Evolutionary conservation across 805 yeast genomes (phyloP).

Genomic region (Cyberlindnera suaveolens): DNA sequence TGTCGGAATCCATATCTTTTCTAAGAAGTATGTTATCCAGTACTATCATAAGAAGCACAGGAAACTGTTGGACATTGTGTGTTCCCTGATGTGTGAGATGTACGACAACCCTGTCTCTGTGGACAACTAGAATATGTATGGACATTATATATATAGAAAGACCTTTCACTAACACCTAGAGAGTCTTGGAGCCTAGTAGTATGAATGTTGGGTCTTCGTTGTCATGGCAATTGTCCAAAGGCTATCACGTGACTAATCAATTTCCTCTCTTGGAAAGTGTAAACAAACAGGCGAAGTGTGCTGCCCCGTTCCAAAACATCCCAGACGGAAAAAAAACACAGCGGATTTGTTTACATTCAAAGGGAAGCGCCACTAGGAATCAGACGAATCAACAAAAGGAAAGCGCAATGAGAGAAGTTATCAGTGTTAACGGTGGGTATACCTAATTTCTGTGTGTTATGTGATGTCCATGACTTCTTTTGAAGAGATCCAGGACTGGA

Average conservation of each 20-base stretch:
- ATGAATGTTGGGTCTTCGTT: neutral
- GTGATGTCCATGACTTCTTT: too few relatives aligned
- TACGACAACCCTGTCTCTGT: conserved; percentile 6
- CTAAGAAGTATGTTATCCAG: conserved; percentile 17
- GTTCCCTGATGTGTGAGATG: conserved; percentile 15
- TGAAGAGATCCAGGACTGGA: too few relatives aligned
- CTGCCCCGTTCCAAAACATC: too few relatives aligned
- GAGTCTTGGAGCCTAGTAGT: neutral
- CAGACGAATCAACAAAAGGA: conserved; percentile 2
- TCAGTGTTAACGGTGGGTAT: conserved; percentile 77
- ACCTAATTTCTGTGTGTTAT: too few relatives aligned
- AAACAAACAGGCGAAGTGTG: too few relatives aligned
- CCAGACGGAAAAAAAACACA: conserved; percentile 5
- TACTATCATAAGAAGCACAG: conserved; percentile 19
- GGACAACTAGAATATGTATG: neutral
- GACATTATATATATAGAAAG: neutral
- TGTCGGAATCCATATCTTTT: conserved; percentile 17
- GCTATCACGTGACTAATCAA: neutral
- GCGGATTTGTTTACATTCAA: conserved; percentile 18
- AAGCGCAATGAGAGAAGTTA: conserved; percentile 76
- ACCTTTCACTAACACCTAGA: neutral
- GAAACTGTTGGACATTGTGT: conserved; percentile 18
- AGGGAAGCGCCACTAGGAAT: conserved; percentile 4
- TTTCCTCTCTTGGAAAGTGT: too few relatives aligned
- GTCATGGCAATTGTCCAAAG: neutral